Evolutionary conservation across 345 rosid species (phyloP), one percentile per base, ranked within the genome.

Genomic region (Erodium maritimum): DNA sequence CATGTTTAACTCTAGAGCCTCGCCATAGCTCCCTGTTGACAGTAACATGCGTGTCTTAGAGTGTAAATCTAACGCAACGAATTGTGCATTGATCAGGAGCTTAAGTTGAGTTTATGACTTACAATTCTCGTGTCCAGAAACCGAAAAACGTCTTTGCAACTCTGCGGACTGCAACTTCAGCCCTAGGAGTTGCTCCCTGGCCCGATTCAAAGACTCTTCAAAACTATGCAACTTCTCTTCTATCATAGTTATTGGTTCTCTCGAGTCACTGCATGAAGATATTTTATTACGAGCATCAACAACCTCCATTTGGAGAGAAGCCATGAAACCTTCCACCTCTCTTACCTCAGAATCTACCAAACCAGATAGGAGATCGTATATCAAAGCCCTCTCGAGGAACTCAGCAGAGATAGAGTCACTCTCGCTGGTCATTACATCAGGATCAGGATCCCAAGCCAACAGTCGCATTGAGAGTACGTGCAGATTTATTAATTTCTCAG

Each of bases 291-390:
- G 71, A 65, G 74, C 81, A 73, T 85, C 83, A 67, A 75, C 77
- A 50, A 93, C 77, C 67, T 82, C 82, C 1, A 72, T 72, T 68
- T 84, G 86, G 45, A 89, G 71, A 59, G 62, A 56, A 71, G 73
- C 78, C 74, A 89, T 69, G 75, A 83, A 86, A 67, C 65, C 65
- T 68, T 83, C 89, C 75, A 89, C 85, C 69, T 76, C 91, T 62
- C 75, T 79, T 62, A 87, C 71, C 80, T 87, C 89, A 0, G 96
- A 86, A 74, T 82, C 99, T 62, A 93, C 67, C 72, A 88, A 68
- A 53, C 86, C 83, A 50, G 79, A 80, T 51, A 85, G 76, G 23
- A 88, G 79, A 75, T 89, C 95, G 74, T 77, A 76, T 48, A 66
- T 55, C 80, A 88, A 73, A 54, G 96, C 85, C 78, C 83, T 85